Conservation (phyloP, 768 basidiomycete genomes). For the Amylocystis lapponica region DNA sequence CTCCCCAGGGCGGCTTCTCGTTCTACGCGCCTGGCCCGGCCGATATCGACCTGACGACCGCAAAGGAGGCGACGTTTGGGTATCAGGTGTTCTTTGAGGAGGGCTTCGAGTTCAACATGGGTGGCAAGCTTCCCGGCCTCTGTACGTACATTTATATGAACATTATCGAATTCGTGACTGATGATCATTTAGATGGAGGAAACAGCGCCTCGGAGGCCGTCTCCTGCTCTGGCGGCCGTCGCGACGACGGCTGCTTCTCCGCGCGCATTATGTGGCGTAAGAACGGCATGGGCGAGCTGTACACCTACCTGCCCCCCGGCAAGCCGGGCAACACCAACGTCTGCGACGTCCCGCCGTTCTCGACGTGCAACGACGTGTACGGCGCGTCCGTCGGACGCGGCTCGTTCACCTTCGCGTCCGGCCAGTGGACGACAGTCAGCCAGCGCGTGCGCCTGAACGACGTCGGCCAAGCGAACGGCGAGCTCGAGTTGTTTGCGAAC, state of each 20-base stretch:
- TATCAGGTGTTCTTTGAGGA: constrained; percentile 57
- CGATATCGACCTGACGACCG: constrained; percentile 45
- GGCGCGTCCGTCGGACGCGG: too few species aligned
- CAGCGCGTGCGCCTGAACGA: too few species aligned
- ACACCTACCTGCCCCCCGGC: constrained; percentile 39
- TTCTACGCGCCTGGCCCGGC: constrained; percentile 51
- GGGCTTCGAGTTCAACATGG: constrained; percentile 60
- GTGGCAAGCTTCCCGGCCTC: constrained; percentile 70
- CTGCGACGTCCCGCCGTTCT: constrained; percentile 43
- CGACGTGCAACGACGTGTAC: too few species aligned
- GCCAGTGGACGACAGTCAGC: too few species aligned
- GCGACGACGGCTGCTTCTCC: too few species aligned
- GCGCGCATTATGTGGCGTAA: too few species aligned
- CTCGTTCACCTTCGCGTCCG: constrained; percentile 61
- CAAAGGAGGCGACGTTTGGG: too few species aligned
- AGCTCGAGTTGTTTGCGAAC: constrained; percentile 60
- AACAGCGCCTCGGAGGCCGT: constrained; percentile 41
- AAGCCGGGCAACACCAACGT: constrained; percentile 43
- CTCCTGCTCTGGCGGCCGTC: constrained; percentile 63
- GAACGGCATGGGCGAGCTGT: too few species aligned
- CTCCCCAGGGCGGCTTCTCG: too few species aligned
- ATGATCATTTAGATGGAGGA: constrained; percentile 44
- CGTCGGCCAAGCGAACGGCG: constrained; percentile 62
- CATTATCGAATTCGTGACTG: not conserved
- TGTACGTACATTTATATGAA: constrained; percentile 42